Conservation (phyloP, 139 green algal species). For the Diplosphaera chodatii region DNA sequence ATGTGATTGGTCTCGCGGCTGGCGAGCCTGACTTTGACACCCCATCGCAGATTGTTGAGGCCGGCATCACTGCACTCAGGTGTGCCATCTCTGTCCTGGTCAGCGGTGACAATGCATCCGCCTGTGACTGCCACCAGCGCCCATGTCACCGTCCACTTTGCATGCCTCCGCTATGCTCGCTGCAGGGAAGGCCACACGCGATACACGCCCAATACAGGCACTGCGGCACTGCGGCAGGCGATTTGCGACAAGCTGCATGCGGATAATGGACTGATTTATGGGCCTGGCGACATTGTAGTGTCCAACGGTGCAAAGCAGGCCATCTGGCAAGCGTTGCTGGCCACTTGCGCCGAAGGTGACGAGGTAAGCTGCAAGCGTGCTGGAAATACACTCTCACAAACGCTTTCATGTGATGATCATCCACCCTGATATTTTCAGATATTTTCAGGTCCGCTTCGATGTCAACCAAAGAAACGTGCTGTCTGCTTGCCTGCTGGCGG, state of each 20-base stretch:
- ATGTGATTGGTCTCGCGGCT: constrained; percentile 87
- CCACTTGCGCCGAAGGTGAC: constrained; percentile 52
- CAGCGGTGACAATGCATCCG: too few relatives aligned
- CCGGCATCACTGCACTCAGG: constrained; percentile 71
- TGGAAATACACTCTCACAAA: background rate
- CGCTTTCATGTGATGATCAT: too few relatives aligned
- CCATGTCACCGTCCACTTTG: too few relatives aligned
- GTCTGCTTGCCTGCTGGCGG: too few relatives aligned
- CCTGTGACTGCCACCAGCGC: too few relatives aligned
- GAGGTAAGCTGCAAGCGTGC: constrained; percentile 35
- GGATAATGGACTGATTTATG: constrained; percentile 88
- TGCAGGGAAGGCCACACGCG: constrained; percentile 66
- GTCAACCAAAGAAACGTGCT: too few relatives aligned
- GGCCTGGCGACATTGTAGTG: constrained; percentile 77
- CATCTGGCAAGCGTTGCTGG: constrained; percentile 82
- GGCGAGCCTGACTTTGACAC: constrained; percentile 98
- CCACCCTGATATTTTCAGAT: too few relatives aligned
- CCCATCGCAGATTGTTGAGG: constrained; percentile 65
- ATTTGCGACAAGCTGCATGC: constrained; percentile 81
- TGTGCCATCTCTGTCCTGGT: background rate
- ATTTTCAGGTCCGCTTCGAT: too few relatives aligned
- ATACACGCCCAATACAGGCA: constrained; percentile 94
- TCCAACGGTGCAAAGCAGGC: constrained; percentile 95
- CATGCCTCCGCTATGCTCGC: too few relatives aligned
- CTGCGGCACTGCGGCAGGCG: constrained; percentile 60